Evolutionary conservation across 2,329 filamentous ascomycete species (phyloP).

Genomic region (Sordariomycetes sp.): DNA sequence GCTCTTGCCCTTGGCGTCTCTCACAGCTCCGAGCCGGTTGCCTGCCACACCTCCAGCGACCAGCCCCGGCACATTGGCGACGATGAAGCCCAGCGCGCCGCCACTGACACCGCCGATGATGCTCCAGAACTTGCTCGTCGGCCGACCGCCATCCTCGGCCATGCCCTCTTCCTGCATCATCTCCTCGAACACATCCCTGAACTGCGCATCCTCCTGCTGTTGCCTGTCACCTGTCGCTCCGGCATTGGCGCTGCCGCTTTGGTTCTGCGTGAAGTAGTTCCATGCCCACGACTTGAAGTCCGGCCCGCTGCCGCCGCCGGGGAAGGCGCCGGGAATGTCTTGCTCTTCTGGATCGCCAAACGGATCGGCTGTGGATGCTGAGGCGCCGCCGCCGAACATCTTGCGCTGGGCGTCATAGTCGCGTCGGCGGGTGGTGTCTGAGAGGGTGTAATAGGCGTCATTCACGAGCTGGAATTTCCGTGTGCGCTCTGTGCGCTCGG

Average conservation of each 20-base stretch:
- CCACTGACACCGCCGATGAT: conserved; percentile 79
- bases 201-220: conserved; percentile 66
- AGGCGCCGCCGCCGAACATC: conserved; percentile 13
- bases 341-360: conserved; percentile 36
- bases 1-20: conserved; percentile 88
- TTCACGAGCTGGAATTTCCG: conserved; percentile 87
- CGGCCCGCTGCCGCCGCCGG: conserved; percentile 29
- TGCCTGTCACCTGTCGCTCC: conserved; percentile 32
- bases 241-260: conserved; percentile 13
- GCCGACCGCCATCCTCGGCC: conserved; percentile 55
- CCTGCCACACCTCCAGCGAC: conserved; percentile 87
- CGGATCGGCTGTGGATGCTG: conserved; percentile 22
- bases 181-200: conserved; percentile 80
- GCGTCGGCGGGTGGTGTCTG: conserved; percentile 63
- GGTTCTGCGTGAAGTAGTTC: conserved; percentile 43
- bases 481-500: conserved; percentile 73
- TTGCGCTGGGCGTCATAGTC: conserved; percentile 70
- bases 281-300: conserved; percentile 70
- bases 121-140: conserved; percentile 75
- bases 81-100: conserved; percentile 86
- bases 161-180: conserved; percentile 83
- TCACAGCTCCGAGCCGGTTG: conserved; percentile 80
- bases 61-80: conserved; percentile 84
- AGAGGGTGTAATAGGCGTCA: conserved; percentile 88
- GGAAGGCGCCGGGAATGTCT: conserved; percentile 28